phyloP scores from a whole-genome alignment of 805 yeast species.

The Saccharomycopsis fibuligera region DNA sequence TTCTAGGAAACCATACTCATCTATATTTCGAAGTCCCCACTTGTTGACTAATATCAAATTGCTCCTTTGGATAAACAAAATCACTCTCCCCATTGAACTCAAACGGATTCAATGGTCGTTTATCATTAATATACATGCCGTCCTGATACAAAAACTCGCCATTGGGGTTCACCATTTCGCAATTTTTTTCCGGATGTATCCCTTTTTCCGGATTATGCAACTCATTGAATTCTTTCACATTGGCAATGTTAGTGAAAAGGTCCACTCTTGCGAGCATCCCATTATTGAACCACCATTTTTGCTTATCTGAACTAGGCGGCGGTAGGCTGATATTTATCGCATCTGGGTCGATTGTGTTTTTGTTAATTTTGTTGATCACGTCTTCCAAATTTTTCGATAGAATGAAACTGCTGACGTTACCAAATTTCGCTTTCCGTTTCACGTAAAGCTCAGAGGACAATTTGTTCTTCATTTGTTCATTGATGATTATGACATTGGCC shows the following conservation, averaged over 20 bases:
- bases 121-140: constrained; percentile 58
- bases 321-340: constrained; percentile 43
- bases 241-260: constrained; percentile 2
- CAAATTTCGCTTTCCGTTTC: constrained; percentile 40
- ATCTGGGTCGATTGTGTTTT: constrained; percentile 25
- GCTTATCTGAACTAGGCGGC: constrained; percentile 77
- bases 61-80: constrained; percentile 38
- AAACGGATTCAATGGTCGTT: constrained; percentile 69
- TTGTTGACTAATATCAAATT: no score
- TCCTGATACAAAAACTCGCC: constrained; percentile 17
- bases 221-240: constrained; percentile 6
- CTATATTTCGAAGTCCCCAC: no score
- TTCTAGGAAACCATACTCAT: no score
- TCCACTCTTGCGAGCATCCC: constrained; percentile 68
- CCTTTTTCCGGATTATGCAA: not conserved
- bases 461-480: constrained; percentile 45
- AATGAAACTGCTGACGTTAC: constrained; percentile 32
- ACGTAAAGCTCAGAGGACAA: constrained; percentile 54
- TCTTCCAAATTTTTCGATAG: constrained; percentile 12
- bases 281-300: constrained; percentile 90
- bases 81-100: constrained; percentile 44
- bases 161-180: not conserved
- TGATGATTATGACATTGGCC: constrained; percentile 58
- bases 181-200: not conserved
- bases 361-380: constrained; percentile 22